Conservation (phyloP, 202 grass and related monocot species). For the Digitaria exilis region DNA sequence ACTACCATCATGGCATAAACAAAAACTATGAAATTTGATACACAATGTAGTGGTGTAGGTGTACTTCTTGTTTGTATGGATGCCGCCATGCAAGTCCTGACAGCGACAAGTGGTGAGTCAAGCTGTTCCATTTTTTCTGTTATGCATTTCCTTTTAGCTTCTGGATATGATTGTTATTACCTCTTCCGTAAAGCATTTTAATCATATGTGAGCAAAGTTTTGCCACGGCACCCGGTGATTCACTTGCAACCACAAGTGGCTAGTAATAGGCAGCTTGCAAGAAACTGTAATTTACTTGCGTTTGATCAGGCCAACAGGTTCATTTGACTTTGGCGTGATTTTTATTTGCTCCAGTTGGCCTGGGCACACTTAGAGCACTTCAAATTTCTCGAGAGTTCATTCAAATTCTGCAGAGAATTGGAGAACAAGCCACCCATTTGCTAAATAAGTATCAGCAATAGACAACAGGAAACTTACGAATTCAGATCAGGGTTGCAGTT, state of each 20-base stretch:
- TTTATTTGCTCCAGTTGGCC: not conserved
- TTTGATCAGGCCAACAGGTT: not conserved
- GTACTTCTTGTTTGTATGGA: slow-evolving; percentile 2
- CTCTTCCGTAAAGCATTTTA: not conserved
- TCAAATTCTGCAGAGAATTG: not conserved
- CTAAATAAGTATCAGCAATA: too few relatives aligned
- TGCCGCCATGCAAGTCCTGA: not conserved
- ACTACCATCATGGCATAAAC: not conserved
- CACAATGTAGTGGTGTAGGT: not conserved
- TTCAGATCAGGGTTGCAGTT: not conserved
- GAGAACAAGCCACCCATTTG: too few relatives aligned
- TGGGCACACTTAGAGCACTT: not conserved
- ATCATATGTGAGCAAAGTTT: slow-evolving; percentile 1
- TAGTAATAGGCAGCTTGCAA: not conserved
- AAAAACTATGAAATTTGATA: not conserved
- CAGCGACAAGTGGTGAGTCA: slow-evolving; percentile 5
- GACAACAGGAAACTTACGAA: too few relatives aligned
- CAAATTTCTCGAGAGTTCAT: not conserved
- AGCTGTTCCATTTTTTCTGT: not conserved
- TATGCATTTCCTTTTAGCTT: not conserved
- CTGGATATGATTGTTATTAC: not conserved
- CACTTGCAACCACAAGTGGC: not conserved
- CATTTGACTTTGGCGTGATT: not conserved
- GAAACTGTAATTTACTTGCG: not conserved
- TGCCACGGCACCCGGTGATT: not conserved